Evolutionary conservation across 106 monocot species (phyloP).

Genomic region (Alisma plantagoaquatica): DNA sequence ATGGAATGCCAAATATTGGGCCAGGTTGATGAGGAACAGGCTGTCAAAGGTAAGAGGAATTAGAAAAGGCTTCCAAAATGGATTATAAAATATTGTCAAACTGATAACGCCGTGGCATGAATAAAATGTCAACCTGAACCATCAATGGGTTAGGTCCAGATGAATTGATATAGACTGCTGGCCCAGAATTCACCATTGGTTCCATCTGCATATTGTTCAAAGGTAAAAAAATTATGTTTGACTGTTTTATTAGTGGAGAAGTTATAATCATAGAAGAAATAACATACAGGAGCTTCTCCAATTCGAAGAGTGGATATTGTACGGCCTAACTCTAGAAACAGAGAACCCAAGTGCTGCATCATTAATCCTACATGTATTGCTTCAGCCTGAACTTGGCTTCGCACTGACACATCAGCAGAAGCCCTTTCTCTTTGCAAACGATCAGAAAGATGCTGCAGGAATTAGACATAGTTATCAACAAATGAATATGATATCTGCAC

Average conservation of each 20-base stretch:
- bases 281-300: slow-evolving; percentile 72
- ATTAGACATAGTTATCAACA: too few relatives aligned
- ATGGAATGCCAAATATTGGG: slow-evolving; percentile 34
- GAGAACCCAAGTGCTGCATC: slow-evolving; percentile 91
- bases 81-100: too few relatives aligned
- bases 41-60: slow-evolving; percentile 29
- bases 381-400: slow-evolving; percentile 60
- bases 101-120: too few relatives aligned
- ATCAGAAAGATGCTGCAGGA: slow-evolving; percentile 47
- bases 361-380: slow-evolving; percentile 53
- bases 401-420: slow-evolving; percentile 37
- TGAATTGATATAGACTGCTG: slow-evolving; percentile 72
- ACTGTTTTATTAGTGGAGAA: too few relatives aligned
- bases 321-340: slow-evolving; percentile 93
- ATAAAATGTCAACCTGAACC: slow-evolving; percentile 79
- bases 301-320: slow-evolving; percentile 68
- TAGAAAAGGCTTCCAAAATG: too few relatives aligned
- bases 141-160: slow-evolving; percentile 86
- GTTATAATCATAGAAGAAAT: too few relatives aligned
- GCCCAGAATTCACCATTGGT: slow-evolving; percentile 77
- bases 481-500: too few relatives aligned
- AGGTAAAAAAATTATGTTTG: too few relatives aligned
- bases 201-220: slow-evolving; percentile 64
- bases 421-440: slow-evolving; percentile 39
- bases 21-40: slow-evolving; percentile 47